Conservation (phyloP, 768 basidiomycete species). For the Sarcomyxa edulis region DNA sequence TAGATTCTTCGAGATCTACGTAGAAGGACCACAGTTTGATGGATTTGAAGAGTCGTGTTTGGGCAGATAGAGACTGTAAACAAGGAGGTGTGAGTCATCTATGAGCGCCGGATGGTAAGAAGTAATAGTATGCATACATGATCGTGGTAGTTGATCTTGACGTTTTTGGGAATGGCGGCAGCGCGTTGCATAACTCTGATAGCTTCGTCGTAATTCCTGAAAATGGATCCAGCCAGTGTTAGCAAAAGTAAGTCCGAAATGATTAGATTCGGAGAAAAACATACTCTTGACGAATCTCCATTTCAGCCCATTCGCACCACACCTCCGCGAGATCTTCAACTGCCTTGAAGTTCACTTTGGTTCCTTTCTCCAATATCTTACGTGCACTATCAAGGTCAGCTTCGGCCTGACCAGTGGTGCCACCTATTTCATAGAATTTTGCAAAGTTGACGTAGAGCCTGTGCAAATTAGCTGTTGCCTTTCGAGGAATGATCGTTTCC, state of each 20-base stretch:
- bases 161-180: slow-evolving; percentile 83
- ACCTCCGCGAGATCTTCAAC: slow-evolving; percentile 97
- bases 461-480: slow-evolving; percentile 87
- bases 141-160: slow-evolving; percentile 90
- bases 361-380: slow-evolving; percentile 90
- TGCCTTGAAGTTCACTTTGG: slow-evolving; percentile 86
- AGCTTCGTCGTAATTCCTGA: slow-evolving; percentile 93
- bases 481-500: slow-evolving; percentile 81
- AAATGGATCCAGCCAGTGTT: slow-evolving; percentile 4
- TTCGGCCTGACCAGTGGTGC: slow-evolving; percentile 73
- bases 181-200: slow-evolving; percentile 97
- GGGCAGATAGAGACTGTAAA: slow-evolving; percentile 70
- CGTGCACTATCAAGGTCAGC: slow-evolving; percentile 79
- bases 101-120: neutral
- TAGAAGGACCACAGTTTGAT: slow-evolving; percentile 99
- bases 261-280: slow-evolving; percentile 32
- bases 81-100: slow-evolving; percentile 1
- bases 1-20: slow-evolving; percentile 95
- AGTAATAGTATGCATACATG: slow-evolving; percentile 52
- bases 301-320: slow-evolving; percentile 99
- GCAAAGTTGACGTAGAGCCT: slow-evolving; percentile 93
- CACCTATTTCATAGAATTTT: slow-evolving; percentile 97
- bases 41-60: slow-evolving; percentile 92
- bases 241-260: slow-evolving; percentile 8
- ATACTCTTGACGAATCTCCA: slow-evolving; percentile 95